A percentile compares a stretch with the other conserved stretches of the same genome.
Conservation (phyloP, 371 early-diverging fungal genomes). For the Zychaea mexicana region DNA sequence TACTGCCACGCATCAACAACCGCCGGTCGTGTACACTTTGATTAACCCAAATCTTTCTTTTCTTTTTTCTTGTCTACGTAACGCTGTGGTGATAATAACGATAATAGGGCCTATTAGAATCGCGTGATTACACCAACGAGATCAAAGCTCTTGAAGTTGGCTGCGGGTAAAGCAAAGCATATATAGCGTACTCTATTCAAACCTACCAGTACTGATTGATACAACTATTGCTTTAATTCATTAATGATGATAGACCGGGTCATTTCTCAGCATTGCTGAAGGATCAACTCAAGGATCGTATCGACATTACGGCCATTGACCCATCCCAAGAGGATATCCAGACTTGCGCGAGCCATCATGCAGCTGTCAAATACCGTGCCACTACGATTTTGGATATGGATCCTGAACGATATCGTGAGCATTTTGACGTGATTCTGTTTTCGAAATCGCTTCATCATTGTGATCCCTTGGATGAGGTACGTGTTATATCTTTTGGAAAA, state of each 20-base stretch:
- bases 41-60: neutral
- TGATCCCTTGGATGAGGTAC: slow-evolving; percentile 29
- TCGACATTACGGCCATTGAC: slow-evolving; percentile 29
- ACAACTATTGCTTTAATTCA: neutral
- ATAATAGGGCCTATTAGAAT: slow-evolving; percentile 19
- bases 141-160: slow-evolving; percentile 27
- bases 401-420: neutral
- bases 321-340: slow-evolving; percentile 23
- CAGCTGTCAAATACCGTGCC: slow-evolving; percentile 7
- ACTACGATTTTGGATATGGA: slow-evolving; percentile 18
- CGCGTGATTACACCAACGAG: slow-evolving; percentile 2
- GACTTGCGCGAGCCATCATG: slow-evolving; percentile 9
- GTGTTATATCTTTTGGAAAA: neutral
- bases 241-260: slow-evolving; percentile 24
- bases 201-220: neutral
- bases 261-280: slow-evolving; percentile 26
- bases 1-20: neutral
- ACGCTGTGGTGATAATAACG: neutral
- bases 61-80: neutral
- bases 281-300: slow-evolving; percentile 15
- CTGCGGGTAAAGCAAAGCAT: slow-evolving; percentile 39
- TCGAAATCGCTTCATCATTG: slow-evolving; percentile 44
- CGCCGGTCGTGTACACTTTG: neutral
- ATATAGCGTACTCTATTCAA: no score
- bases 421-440: slow-evolving; percentile 33